These are phyloP conservation scores for Tetraselmis chui DNA, from an alignment of 139 green algal species.

Conservation along the genomic window DNA sequence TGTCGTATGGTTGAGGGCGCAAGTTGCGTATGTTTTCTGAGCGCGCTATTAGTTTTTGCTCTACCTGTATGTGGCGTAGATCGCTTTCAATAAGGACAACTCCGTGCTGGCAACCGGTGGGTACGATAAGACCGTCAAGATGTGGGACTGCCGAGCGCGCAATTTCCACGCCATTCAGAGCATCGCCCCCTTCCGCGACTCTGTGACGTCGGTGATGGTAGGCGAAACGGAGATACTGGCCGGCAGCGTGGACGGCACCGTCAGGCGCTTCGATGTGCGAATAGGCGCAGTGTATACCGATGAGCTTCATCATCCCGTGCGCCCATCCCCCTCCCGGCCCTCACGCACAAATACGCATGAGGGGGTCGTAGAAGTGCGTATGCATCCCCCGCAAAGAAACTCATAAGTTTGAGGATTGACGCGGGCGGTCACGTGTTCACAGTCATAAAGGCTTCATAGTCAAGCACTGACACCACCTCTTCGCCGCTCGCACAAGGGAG, in stretches of 20 bases:
- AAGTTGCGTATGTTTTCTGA: not conserved
- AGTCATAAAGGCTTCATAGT: no score
- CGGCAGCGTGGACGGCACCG: conserved; percentile 75
- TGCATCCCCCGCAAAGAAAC: no score
- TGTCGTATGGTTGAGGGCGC: not conserved
- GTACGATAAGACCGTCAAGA: conserved; percentile 80
- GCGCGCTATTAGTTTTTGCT: conserved; percentile 6
- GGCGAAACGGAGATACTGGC: conserved; percentile 56
- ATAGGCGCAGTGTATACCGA: conserved; percentile 65
- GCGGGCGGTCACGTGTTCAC: no score
- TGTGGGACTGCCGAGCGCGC: conserved; percentile 85
- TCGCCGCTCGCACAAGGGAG: no score
- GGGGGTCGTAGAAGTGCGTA: no score
- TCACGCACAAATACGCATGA: no score
- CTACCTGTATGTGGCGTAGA: conserved; percentile 24
- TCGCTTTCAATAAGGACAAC: conserved; percentile 56
- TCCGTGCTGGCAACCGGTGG: conserved; percentile 71
- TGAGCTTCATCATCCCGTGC: conserved; percentile 48
- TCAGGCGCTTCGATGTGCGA: conserved; percentile 82
- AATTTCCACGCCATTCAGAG: conserved; percentile 70
- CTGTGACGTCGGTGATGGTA: conserved; percentile 66
- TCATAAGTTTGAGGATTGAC: no score
- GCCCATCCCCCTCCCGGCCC: not conserved
- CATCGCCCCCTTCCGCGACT: conserved; percentile 78
- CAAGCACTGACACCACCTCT: no score